These are phyloP conservation scores for Alternaria sp. DNA, from an alignment of 2,329 filamentous ascomycete species.

Conservation along the genomic window DNA sequence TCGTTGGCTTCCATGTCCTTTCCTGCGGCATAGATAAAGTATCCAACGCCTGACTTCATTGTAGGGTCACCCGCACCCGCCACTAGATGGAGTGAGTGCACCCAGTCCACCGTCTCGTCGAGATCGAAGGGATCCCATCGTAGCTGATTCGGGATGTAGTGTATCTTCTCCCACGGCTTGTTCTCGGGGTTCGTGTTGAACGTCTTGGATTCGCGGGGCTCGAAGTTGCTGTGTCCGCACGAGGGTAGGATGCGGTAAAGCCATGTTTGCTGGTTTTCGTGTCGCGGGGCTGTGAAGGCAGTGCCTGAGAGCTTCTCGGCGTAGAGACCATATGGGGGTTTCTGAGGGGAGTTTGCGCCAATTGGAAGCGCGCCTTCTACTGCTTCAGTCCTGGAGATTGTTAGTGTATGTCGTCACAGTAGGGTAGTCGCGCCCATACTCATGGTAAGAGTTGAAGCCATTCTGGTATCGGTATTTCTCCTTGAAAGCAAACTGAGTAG, in stretches of 20 bases:
- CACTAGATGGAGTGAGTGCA: slow-evolving; percentile 72
- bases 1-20: slow-evolving; percentile 75
- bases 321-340: slow-evolving; percentile 78
- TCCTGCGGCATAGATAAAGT: slow-evolving; percentile 80
- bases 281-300: slow-evolving; percentile 64
- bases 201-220: slow-evolving; percentile 56
- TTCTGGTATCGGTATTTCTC: slow-evolving; percentile 79
- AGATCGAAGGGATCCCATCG: slow-evolving; percentile 82
- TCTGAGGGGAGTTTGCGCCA: slow-evolving; percentile 82
- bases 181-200: slow-evolving; percentile 60
- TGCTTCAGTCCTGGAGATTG: slow-evolving; percentile 70
- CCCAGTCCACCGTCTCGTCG: slow-evolving; percentile 71
- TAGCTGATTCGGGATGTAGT: slow-evolving; percentile 80
- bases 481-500: slow-evolving; percentile 66
- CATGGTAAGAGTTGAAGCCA: slow-evolving; percentile 78
- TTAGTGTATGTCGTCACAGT: slow-evolving; percentile 12
- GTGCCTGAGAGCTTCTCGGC: slow-evolving; percentile 73
- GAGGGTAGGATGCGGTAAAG: slow-evolving; percentile 64
- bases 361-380: slow-evolving; percentile 75
- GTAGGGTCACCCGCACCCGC: slow-evolving; percentile 81
- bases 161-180: slow-evolving; percentile 63
- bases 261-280: slow-evolving; percentile 65
- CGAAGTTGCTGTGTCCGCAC: slow-evolving; percentile 64
- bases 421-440: slow-evolving; percentile 60
- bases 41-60: slow-evolving; percentile 78